Percentiles rank a stretch among this genome's conserved stretches.
These are phyloP conservation scores for Syzygium aqueum DNA, from an alignment of 345 rosid species.

Conservation along the genomic window DNA sequence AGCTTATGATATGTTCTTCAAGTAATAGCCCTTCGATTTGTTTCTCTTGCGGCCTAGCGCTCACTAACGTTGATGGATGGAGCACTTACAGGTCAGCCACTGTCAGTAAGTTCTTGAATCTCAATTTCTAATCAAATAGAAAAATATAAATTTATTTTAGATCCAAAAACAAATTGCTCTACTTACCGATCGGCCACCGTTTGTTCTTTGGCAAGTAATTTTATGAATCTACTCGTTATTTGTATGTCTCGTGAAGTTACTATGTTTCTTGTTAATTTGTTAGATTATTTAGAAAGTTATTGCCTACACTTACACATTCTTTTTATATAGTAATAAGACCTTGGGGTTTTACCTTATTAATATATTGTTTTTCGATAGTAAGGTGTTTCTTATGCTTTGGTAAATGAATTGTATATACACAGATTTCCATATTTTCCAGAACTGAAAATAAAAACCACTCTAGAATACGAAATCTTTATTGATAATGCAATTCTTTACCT, in stretches of 20 bases:
- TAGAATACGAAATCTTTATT: no score
- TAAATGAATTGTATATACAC: not conserved
- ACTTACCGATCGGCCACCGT: not conserved
- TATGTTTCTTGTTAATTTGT: no score
- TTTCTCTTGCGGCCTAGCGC: no score
- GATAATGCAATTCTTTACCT: not conserved
- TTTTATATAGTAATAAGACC: not conserved
- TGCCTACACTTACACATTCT: not conserved
- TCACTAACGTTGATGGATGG: constrained; percentile 2
- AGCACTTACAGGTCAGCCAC: constrained; percentile 12
- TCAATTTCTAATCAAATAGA: not conserved
- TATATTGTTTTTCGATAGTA: no score
- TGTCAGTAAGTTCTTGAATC: constrained; percentile 7
- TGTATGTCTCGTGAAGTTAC: not conserved
- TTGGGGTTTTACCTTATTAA: not conserved
- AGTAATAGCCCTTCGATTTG: no score
- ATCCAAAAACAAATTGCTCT: not conserved
- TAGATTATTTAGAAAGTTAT: not conserved
- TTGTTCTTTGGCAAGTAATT: not conserved
- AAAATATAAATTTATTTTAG: not conserved
- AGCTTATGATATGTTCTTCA: not conserved
- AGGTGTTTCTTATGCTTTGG: not conserved
- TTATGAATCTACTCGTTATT: not conserved
- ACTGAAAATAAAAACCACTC: not conserved
- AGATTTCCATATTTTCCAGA: not conserved